These are phyloP conservation scores for Rhizophagus prolifer DNA, from an alignment of 192 early-diverging fungal genomes.

Conservation along the genomic window DNA sequence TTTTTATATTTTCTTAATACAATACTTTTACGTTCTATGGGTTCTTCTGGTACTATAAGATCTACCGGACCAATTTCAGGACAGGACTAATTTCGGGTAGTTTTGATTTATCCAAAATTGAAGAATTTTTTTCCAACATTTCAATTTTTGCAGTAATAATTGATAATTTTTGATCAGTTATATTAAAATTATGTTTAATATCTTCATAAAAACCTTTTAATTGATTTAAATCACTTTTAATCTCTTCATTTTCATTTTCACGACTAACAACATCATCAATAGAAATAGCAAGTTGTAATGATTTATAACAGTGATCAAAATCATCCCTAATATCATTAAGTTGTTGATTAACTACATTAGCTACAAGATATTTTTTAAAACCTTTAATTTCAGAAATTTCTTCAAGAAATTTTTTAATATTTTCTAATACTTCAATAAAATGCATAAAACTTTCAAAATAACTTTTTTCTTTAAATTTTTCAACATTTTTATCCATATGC, in stretches of 20 bases:
- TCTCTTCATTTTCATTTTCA: not conserved
- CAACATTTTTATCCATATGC: not conserved
- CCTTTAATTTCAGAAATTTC: not conserved
- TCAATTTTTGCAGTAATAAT: not conserved
- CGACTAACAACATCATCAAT: not conserved
- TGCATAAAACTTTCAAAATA: not conserved
- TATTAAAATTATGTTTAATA: not conserved
- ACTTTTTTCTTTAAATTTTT: not conserved
- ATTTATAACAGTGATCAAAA: not conserved
- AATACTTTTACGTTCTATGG: not conserved
- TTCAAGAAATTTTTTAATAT: not conserved
- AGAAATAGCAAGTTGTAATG: not conserved
- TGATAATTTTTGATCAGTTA: not conserved
- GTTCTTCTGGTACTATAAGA: not conserved
- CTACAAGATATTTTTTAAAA: not conserved
- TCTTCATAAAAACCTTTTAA: not conserved
- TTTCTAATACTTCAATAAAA: not conserved
- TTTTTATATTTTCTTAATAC: not conserved
- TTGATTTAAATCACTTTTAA: not conserved
- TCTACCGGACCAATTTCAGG: not conserved
- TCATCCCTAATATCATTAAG: not conserved
- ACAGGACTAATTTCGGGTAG: not conserved
- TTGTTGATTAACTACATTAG: not conserved
- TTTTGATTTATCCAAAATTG: not conserved
- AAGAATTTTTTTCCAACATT: not conserved